Percentiles rank a stretch among this genome's conserved stretches.
Conservation (phyloP, 768 basidiomycete genomes). For the Lactifluus volemus region DNA sequence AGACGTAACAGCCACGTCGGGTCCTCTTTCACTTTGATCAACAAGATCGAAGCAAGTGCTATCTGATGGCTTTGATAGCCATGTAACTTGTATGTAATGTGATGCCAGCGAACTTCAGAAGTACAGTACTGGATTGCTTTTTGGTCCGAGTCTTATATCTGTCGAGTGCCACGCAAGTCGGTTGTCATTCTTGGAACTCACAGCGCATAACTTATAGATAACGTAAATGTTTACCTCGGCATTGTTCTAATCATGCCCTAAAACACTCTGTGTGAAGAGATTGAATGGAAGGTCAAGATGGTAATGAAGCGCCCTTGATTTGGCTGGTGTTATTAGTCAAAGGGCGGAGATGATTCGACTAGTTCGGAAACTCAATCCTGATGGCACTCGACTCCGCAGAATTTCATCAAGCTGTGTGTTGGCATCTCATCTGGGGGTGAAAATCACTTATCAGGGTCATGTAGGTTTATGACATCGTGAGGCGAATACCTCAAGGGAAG, state of each 20-base stretch:
- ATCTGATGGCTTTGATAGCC: background rate
- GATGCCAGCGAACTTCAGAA: constrained; percentile 1
- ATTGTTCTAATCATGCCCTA: background rate
- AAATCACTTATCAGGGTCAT: background rate
- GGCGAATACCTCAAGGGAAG: constrained; percentile 54
- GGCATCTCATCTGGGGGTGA: background rate
- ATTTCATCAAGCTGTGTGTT: constrained; percentile 50
- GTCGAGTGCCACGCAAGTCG: background rate
- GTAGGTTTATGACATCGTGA: constrained; percentile 66
- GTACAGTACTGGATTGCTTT: no score
- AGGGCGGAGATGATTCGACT: no score
- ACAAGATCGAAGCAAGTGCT: background rate
- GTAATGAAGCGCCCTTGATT: no score
- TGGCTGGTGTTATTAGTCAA: no score
- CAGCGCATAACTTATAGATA: background rate
- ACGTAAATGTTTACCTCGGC: background rate
- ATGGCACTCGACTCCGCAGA: constrained; percentile 44
- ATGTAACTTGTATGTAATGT: background rate
- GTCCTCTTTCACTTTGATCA: background rate
- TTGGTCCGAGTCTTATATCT: background rate
- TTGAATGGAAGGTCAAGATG: no score
- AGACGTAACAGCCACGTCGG: background rate
- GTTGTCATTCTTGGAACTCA: background rate
- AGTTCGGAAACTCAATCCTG: background rate
- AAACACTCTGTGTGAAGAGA: background rate